phyloP scores from a whole-genome alignment of 352 stramenopile species.

The Plasmopara viticola region DNA sequence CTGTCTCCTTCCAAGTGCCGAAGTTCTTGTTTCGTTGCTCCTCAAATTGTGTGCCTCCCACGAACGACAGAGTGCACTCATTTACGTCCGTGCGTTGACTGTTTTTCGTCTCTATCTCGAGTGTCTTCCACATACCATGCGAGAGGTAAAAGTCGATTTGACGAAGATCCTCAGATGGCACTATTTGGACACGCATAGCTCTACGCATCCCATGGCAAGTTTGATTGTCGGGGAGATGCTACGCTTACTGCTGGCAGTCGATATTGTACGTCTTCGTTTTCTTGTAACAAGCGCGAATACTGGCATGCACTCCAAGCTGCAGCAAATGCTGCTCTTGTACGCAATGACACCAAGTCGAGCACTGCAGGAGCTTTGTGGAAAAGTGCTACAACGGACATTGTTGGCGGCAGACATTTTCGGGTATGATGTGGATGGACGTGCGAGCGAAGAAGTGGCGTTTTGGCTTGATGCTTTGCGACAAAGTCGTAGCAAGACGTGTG shows the following conservation, averaged over 20 bases:
- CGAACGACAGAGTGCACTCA: conserved; percentile 34
- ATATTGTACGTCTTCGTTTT: conserved; percentile 49
- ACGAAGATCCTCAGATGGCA: conserved; percentile 71
- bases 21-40: conserved; percentile 72
- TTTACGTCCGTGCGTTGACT: conserved; percentile 68
- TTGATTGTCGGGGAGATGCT: conserved; percentile 70
- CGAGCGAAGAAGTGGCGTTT: conserved; percentile 47
- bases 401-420: conserved; percentile 55
- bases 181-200: conserved; percentile 30
- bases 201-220: conserved; percentile 29
- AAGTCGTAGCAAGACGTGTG: conserved; percentile 27
- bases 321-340: conserved; percentile 59
- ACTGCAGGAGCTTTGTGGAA: conserved; percentile 34
- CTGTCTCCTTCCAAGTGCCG: conserved; percentile 63
- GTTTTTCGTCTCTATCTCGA: conserved; percentile 75
- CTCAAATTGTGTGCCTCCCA: conserved; percentile 57
- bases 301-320: conserved; percentile 41
- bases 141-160: conserved; percentile 79
- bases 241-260: conserved; percentile 54
- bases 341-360: conserved; percentile 29
- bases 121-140: conserved; percentile 66
- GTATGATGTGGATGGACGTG: conserved; percentile 13
- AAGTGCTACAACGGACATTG: conserved; percentile 54
- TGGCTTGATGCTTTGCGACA: conserved; percentile 59
- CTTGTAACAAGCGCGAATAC: conserved; percentile 28